Base-by-base conservation (phyloP, 2,329 filamentous ascomycete species). In the Neocatenulostroma microsporum region DNA sequence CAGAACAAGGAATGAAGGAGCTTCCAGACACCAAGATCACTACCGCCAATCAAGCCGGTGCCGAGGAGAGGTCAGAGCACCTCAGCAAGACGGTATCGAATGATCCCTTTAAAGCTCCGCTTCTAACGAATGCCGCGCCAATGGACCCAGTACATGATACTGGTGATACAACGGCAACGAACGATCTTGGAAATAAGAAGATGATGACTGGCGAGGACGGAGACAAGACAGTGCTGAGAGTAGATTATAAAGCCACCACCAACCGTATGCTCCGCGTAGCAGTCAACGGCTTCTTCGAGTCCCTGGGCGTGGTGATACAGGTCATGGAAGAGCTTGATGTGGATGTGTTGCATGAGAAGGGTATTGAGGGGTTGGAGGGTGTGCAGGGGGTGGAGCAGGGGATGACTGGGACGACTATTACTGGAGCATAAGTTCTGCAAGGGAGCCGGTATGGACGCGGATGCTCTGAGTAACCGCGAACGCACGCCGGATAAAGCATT, bases 211-310 rank as follows among this genome's bases (percentile, higher is more conserved):
- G n/a, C n/a, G n/a, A n/a, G n/a, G 58, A 60, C 6, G 60, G 63
- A 18, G 51, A 55, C 23, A 62, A 64, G 49, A 72, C 66, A 1
- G 62, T 88, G 4, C 68, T 96, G 32, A 70, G 73, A 42, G 82
- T 84, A 8, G 74, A 82, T 42, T 96, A 96, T 64, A 74, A 72
- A 37, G 91, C 91, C 1, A 86, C 86, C 0, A 96, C 91, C 14
- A 94, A 95, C 58, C 81, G 91, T 49, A 96, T 96, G 89, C 72
- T 98, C 40, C 80, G 91, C 29, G 91, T 98, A 2, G 84, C 89
- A 3, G 88, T 95, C 39, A 96, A 96, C 64, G 86, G 87, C 8
- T 95, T 95, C 62, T 87, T 96, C 72, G 89, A 96, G 54, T 93
- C 82, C 50, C 61, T 95, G 38, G 77, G 78, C 35, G 77, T 95